Base-by-base conservation (phyloP, 306 rosid genomes). In the Calophaca sinica region DNA sequence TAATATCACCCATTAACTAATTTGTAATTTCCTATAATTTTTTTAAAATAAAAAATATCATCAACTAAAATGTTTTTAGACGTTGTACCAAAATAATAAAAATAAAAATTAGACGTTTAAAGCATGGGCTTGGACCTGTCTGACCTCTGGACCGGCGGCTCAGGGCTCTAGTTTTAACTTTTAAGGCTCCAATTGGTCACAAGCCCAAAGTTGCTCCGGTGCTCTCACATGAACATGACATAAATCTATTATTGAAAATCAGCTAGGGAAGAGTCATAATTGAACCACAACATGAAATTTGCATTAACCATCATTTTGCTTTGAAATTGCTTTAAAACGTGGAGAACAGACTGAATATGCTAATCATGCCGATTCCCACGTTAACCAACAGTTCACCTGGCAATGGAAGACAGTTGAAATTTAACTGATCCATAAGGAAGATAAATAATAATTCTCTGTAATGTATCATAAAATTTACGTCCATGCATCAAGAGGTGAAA, bases 361-460 rank as follows among this genome's bases (percentile, higher is more conserved):
- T 66, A 73, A 80, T 80, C 11, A 80, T 59, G 79, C 57, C 48
- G 65, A 66, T 46, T n/a, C 64, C 75, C 83, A 80, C 71, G 79
- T 66, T 80, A 68, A 41, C 64, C 75, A 73, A 63, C 53, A 57
- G 14, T 58, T 80, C 75, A 66, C 58, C 54, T 73, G 83, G 73
- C 79, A 79, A 33, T 51, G 64, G 41, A 55, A 68, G 53, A 28
- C 77, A 62, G 20, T 31, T 39, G 32, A 79, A 72, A 33, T 73
- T 64, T 13, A 6, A 51, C 59, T 68, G 41, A 74, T 39, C 42
- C 52, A 31, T 15, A 68, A 41, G 44, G 33, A 29, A 6, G 53
- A 45, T 64, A 51, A 0, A 20, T 20, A 20, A 20, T 20, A 20
- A n/a, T 78, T 13, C 58, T 39, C 58, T 45, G 59, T 41, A 51